Percentiles rank a stretch among this genome's conserved stretches.
Conservation (phyloP, 2,329 filamentous ascomycete genomes). For the Clathrospora elynae region DNA sequence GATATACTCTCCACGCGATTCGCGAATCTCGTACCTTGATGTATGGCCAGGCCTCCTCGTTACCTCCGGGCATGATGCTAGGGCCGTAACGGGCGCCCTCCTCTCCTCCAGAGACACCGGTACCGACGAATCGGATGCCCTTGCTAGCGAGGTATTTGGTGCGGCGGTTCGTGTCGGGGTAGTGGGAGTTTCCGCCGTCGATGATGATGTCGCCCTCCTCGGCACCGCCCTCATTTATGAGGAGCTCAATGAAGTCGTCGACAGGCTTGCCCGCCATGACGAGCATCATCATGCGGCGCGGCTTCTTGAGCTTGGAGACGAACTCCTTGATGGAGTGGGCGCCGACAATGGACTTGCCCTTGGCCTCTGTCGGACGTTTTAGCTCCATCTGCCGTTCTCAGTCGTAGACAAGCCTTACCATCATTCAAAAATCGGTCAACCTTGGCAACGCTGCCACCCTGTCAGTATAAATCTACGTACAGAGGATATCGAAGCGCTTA, state of each 20-base stretch:
- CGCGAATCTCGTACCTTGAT: slow-evolving; percentile 67
- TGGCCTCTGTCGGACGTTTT: slow-evolving; percentile 53
- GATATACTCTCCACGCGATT: slow-evolving; percentile 2
- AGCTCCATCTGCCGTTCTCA: slow-evolving; percentile 11
- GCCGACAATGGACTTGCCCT: slow-evolving; percentile 89
- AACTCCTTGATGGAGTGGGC: slow-evolving; percentile 95
- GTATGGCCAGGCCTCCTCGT: slow-evolving; percentile 95
- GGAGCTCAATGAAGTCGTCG: slow-evolving; percentile 97
- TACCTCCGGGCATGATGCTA: slow-evolving; percentile 97
- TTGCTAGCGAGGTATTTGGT: slow-evolving; percentile 84
- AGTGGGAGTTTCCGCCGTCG: slow-evolving; percentile 98
- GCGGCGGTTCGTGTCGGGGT: slow-evolving; percentile 97
- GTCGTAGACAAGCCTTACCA: slow-evolving; percentile 38
- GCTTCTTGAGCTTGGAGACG: slow-evolving; percentile 93
- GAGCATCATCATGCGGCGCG: slow-evolving; percentile 96
- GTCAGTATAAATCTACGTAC: slow-evolving; percentile 25
- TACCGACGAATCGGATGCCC: slow-evolving; percentile 93
- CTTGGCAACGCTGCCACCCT: slow-evolving; percentile 71
- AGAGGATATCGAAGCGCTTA: slow-evolving; percentile 19
- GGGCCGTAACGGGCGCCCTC: slow-evolving; percentile 98
- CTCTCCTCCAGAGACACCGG: slow-evolving; percentile 98
- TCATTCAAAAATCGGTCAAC: slow-evolving; percentile 92
- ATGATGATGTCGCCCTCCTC: slow-evolving; percentile 90
- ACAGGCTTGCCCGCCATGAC: slow-evolving; percentile 98
- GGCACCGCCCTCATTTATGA: slow-evolving; percentile 62